phyloP scores from a whole-genome alignment of 2,329 filamentous ascomycete genomes.

The Alternaria alternata region DNA sequence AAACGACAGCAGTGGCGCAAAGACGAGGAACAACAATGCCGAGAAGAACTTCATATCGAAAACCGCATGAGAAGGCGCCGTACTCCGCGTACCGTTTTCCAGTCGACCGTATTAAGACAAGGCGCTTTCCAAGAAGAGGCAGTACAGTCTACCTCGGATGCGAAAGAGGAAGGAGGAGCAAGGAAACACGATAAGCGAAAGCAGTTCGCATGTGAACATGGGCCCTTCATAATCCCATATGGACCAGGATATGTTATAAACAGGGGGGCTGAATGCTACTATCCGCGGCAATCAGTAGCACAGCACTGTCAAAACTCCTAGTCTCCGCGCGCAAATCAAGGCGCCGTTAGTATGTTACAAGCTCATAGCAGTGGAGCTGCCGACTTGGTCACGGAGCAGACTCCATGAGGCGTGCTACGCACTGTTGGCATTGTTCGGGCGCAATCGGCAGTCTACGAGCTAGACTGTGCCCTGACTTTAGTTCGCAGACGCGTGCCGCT shows the following conservation, averaged over 20 bases:
- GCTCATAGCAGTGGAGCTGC: background rate
- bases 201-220: background rate
- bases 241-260: background rate
- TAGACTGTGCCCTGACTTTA: background rate
- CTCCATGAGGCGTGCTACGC: background rate
- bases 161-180: background rate
- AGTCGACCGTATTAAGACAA: background rate
- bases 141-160: background rate
- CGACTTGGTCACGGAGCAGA: background rate
- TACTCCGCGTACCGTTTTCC: background rate
- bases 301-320: background rate
- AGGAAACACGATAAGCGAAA: constrained; percentile 1
- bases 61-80: background rate
- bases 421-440: background rate
- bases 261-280: background rate
- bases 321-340: background rate
- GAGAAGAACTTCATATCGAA: constrained; percentile 7
- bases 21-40: background rate
- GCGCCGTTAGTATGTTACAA: constrained; percentile 4
- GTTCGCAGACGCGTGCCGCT: background rate
- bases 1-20: constrained; percentile 7
- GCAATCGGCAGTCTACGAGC: constrained; percentile 2
- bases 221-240: background rate
- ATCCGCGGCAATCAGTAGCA: background rate
- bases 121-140: background rate